Conservation (phyloP, 139 green algal genomes). For the Astrephomene gubernaculifera region DNA sequence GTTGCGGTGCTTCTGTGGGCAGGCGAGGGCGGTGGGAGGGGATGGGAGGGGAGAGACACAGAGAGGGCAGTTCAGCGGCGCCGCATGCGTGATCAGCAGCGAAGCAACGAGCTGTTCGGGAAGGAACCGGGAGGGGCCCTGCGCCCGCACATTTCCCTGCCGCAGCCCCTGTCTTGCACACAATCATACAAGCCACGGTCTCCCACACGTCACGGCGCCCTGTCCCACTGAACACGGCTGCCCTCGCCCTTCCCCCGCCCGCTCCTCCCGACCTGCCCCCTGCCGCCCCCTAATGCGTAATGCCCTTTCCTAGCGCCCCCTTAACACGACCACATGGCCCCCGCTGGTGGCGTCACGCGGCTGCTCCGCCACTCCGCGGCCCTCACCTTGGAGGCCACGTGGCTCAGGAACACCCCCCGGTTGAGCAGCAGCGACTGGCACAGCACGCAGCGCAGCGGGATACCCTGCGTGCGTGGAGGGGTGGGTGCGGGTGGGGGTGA, state of each 20-base stretch:
- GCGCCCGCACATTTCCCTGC: background rate
- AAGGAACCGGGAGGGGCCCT: background rate
- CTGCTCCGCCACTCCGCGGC: background rate
- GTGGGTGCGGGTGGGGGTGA: background rate
- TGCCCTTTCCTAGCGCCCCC: background rate
- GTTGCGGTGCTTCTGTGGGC: conserved; percentile 15
- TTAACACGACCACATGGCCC: too few relatives aligned
- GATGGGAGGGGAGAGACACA: background rate
- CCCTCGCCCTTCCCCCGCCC: background rate
- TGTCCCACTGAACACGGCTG: background rate
- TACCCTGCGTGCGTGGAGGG: background rate
- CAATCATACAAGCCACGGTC: background rate
- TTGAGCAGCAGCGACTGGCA: conserved; percentile 54
- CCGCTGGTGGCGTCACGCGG: background rate
- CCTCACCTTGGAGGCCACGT: conserved; percentile 50
- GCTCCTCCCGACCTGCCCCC: too few relatives aligned
- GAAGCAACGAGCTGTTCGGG: background rate
- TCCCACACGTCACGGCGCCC: background rate
- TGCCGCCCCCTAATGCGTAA: background rate
- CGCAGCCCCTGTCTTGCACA: background rate
- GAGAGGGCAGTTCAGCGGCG: too few relatives aligned
- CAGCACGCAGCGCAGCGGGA: conserved; percentile 42
- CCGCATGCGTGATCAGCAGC: too few relatives aligned
- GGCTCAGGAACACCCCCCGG: conserved; percentile 35
- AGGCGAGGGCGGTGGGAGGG: background rate